Evolutionary conservation across 2,329 filamentous ascomycete species (phyloP).

Genomic region (Aspergillus calidoustus): DNA sequence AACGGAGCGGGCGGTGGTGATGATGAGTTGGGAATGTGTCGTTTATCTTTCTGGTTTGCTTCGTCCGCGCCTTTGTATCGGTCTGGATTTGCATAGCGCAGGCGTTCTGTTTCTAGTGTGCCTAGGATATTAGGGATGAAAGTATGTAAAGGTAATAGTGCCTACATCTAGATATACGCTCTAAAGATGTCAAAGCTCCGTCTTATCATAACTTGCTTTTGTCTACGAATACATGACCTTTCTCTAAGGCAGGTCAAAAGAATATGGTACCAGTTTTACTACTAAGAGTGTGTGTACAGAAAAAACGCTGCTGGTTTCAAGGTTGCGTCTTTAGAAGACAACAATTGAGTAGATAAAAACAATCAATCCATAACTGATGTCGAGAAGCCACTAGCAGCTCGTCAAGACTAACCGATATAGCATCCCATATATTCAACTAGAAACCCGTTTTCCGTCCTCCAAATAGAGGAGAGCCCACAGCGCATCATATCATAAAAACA

Average conservation of each 20-base stretch:
- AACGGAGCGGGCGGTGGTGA: conserved; percentile 50
- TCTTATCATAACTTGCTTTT: background rate
- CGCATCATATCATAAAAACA: conserved; percentile 17
- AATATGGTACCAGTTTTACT: too few species aligned
- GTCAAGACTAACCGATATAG: conserved; percentile 8
- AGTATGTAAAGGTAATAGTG: conserved; percentile 28
- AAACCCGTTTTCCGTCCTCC: conserved; percentile 16
- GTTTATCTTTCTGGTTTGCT: conserved; percentile 12
- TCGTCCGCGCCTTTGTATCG: conserved; percentile 14
- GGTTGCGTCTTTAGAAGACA: background rate
- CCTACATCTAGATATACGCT: conserved; percentile 20
- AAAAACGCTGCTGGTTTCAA: background rate
- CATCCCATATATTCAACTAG: conserved; percentile 18
- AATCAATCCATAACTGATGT: background rate
- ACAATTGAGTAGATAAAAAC: background rate
- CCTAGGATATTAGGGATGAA: conserved; percentile 31
- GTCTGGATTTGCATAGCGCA: conserved; percentile 47
- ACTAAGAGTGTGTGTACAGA: background rate
- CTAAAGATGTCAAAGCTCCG: background rate
- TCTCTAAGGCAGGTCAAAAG: too few species aligned
- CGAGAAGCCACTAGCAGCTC: conserved; percentile 5
- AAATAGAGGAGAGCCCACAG: conserved; percentile 6
- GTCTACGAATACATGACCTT: background rate
- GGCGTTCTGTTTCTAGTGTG: conserved; percentile 40
- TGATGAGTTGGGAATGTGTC: conserved; percentile 8